Evolutionary conservation across 2,329 filamentous ascomycete genomes (phyloP).

Genomic region (Fusarium sp.): DNA sequence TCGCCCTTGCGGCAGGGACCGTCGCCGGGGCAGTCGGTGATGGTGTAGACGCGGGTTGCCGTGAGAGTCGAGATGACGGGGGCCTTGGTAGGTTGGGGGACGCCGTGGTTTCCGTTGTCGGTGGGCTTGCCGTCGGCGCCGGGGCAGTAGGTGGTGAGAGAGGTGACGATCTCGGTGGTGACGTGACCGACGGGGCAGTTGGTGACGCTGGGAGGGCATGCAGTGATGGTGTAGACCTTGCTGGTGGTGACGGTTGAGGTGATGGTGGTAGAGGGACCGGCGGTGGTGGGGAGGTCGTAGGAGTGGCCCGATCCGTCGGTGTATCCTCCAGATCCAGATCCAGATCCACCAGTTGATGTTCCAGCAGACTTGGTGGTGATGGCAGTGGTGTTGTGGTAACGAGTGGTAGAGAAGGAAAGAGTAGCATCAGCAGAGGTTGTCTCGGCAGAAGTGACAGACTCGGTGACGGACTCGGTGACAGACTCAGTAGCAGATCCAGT

Average conservation of each 20-base stretch:
- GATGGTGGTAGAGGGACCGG: conserved; percentile 28
- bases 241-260: conserved; percentile 52
- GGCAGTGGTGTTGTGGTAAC: conserved; percentile 38
- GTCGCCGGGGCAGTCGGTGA: conserved; percentile 70
- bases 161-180: conserved; percentile 48
- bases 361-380: conserved; percentile 19
- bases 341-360: neutral
- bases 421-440: conserved; percentile 27
- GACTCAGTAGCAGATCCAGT: conserved; percentile 28
- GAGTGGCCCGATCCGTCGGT: conserved; percentile 11
- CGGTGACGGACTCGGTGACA: conserved; percentile 12
- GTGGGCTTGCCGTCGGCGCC: conserved; percentile 17
- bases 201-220: conserved; percentile 50
- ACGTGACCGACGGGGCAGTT: conserved; percentile 51
- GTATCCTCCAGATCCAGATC: no score
- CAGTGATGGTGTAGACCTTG: conserved; percentile 52
- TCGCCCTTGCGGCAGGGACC: conserved; percentile 49
- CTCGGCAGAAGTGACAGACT: conserved; percentile 4
- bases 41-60: conserved; percentile 68
- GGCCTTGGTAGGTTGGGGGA: conserved; percentile 23
- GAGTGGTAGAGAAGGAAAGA: conserved; percentile 31
- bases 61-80: conserved; percentile 60
- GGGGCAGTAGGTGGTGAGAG: conserved; percentile 58
- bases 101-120: neutral
- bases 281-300: conserved; percentile 25